phyloP scores from a whole-genome alignment of 2,329 filamentous ascomycete species.

The Colletotrichum paranaense region DNA sequence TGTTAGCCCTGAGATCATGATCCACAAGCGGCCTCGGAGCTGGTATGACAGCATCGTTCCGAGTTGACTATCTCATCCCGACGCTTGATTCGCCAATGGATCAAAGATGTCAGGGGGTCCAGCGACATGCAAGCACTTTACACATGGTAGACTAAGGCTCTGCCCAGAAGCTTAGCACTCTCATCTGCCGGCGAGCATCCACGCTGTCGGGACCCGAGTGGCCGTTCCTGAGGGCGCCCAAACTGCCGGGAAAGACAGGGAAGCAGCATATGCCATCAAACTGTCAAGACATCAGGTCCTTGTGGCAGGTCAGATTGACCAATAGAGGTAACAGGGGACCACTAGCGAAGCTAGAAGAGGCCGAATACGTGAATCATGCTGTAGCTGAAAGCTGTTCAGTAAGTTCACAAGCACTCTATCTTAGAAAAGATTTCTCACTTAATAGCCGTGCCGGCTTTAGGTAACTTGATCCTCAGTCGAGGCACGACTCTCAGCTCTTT shows the following conservation, averaged over 20 bases:
- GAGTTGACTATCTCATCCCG: not conserved
- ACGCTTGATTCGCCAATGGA: not conserved
- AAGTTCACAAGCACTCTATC: not conserved
- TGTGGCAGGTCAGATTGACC: not conserved
- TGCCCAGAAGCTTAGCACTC: not conserved
- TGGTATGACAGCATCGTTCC: not conserved
- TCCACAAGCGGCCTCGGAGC: not conserved
- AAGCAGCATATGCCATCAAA: not conserved
- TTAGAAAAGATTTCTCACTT: not conserved
- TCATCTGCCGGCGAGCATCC: not conserved
- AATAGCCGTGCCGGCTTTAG: not conserved
- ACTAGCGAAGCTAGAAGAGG: not conserved
- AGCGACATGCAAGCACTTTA: not conserved
- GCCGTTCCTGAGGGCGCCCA: not conserved
- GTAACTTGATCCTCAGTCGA: not conserved
- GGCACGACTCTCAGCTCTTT: not conserved
- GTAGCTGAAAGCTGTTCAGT: not conserved
- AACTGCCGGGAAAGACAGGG: not conserved
- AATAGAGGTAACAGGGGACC: not conserved
- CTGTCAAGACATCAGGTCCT: not conserved
- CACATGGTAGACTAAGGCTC: not conserved
- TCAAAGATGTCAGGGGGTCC: not conserved
- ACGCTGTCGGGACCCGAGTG: not conserved
- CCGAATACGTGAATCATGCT: not conserved
- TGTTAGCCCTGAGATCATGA: too few relatives aligned